Evolutionary conservation across 108 stramenopile species (phyloP), one percentile per base, ranked within the genome.

Genomic region (Nitzschia inconspicua): DNA sequence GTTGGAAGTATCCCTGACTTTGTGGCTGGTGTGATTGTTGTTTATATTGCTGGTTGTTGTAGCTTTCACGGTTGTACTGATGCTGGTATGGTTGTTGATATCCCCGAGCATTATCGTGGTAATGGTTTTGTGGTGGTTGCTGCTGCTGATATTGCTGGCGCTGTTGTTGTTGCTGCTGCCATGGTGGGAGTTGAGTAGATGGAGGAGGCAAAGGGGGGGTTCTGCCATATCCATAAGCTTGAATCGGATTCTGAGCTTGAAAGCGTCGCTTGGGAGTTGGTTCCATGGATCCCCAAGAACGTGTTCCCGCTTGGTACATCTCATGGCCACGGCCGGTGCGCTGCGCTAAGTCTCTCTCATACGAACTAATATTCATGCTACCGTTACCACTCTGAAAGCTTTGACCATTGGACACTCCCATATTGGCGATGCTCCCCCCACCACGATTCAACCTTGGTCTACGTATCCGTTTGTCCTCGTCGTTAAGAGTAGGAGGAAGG

Each of bases 281-380:
- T 59, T 88, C 90, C 83, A 88, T 86, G 10, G 90, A 72, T 31
- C 90, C 90, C 90, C 90, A 92, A 6, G 86, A 56, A 55, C 90
- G 63, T 16, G 87, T 92, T 16, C 90, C 90, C 31, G 90, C 79
- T 72, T 92, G 82, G 56, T 88, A 49, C 90, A 92, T 88, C 44
- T 92, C 79, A 47, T 74, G 57, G 18, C 86, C 86, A 36, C 90
- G 72, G 20, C 90, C 90, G 16, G 63, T 88, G 48, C 66, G 63
- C 36, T 76, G 68, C 19, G 90, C 90, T 65, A 92, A 60, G 28
- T 88, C 70, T 13, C 90, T 65, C 54, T 92, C 90, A 42, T 92
- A 86, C 8, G 85, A 86, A 32, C 79, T 75, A 44, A 92, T 86
- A 47, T 92, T 92, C 90, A 92, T 92, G 61, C 84, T 86, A 3